Conservation (phyloP, 352 stramenopile species). For the Aphanomyces astaci region DNA sequence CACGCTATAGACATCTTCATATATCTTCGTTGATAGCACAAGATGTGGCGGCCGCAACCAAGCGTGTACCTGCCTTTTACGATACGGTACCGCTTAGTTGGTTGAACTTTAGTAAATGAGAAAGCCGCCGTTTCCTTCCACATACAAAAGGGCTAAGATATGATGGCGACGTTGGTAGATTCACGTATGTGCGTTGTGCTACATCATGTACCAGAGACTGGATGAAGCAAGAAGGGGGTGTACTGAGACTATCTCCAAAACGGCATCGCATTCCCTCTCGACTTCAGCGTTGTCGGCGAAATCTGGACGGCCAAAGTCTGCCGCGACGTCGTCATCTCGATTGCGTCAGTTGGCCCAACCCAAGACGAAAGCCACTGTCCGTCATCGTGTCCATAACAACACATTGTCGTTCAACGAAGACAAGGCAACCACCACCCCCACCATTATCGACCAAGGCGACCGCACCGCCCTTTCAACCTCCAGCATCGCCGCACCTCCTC, state of each 20-base stretch:
- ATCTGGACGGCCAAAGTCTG: neutral
- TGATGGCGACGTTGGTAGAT: neutral
- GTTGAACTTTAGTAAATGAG: too few relatives aligned
- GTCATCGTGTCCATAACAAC: neutral
- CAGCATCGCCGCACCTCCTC: neutral
- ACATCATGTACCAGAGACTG: slow-evolving; percentile 16
- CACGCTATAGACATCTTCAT: too few relatives aligned
- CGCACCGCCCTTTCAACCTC: neutral
- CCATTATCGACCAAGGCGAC: neutral
- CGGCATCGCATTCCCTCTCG: neutral
- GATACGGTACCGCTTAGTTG: slow-evolving; percentile 2
- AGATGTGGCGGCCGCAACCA: neutral
- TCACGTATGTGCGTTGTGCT: slow-evolving; percentile 2
- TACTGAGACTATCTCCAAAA: neutral
- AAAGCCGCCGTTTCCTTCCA: too few relatives aligned
- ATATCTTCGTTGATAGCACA: neutral
- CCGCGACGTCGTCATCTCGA: neutral
- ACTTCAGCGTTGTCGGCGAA: neutral
- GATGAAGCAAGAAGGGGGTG: neutral
- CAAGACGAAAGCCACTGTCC: neutral
- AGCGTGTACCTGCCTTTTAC: neutral
- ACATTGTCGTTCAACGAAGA: too few relatives aligned
- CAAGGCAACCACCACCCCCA: neutral
- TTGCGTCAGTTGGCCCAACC: neutral
- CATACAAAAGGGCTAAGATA: neutral